These are phyloP conservation scores for Vaccinium macrocarpon DNA, from an alignment of 148 eudicot genomes.

Conservation along the genomic window DNA sequence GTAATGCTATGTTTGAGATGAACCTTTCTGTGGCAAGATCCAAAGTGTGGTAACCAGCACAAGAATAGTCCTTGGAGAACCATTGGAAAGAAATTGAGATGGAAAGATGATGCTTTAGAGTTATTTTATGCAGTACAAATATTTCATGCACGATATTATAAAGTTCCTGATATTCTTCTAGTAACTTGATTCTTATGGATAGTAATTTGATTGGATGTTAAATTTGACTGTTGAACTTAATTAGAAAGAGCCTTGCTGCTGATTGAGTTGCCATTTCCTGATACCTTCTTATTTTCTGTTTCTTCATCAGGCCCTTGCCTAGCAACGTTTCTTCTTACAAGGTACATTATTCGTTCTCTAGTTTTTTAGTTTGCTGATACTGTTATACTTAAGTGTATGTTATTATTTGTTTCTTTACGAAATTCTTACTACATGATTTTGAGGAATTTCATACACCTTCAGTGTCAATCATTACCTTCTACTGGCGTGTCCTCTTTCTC, in stretches of 20 bases:
- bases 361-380: conserved; percentile 6
- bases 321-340: conserved; percentile 85
- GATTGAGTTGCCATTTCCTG: conserved; percentile 19
- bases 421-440: neutral
- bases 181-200: neutral
- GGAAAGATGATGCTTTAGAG: neutral
- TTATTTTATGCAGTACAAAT: neutral
- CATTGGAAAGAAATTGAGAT: neutral
- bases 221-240: neutral
- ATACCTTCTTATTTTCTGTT: conserved; percentile 19
- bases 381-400: neutral
- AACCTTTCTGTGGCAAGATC: neutral
- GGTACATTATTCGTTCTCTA: conserved; percentile 41
- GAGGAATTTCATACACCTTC: neutral
- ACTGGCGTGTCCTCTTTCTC: conserved; percentile 6
- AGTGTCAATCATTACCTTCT: neutral
- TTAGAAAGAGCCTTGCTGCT: neutral
- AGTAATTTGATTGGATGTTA: neutral
- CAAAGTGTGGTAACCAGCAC: neutral
- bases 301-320: conserved; percentile 76
- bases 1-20: neutral
- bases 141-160: no score
- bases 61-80: neutral
- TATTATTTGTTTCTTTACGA: neutral
- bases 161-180: neutral